Conservation (phyloP, 1,284 basidiomycete genomes). For the Paramarasmius palmivorus region DNA sequence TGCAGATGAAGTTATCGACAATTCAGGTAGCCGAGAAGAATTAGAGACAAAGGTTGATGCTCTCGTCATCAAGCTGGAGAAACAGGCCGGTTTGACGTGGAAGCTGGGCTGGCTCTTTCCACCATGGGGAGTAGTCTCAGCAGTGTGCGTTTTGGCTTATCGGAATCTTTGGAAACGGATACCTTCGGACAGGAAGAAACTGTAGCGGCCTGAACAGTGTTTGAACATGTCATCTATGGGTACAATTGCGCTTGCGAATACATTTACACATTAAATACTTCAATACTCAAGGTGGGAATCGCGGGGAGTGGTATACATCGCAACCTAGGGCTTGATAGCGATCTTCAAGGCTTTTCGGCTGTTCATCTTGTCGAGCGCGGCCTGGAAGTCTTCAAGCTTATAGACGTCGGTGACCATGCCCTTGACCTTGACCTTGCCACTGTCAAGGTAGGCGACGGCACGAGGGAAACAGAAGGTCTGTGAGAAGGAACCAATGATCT, state of each 20-base stretch:
- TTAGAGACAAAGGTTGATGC: slow-evolving; percentile 70
- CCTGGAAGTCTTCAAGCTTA: slow-evolving; percentile 78
- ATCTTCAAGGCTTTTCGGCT: slow-evolving; percentile 72
- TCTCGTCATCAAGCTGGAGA: slow-evolving; percentile 60
- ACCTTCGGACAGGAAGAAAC: neutral
- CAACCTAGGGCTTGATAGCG: slow-evolving; percentile 45
- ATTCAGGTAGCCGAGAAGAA: slow-evolving; percentile 75
- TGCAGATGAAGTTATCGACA: slow-evolving; percentile 89
- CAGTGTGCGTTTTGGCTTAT: slow-evolving; percentile 17
- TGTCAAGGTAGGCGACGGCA: slow-evolving; percentile 83
- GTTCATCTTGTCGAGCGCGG: slow-evolving; percentile 85
- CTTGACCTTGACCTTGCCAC: slow-evolving; percentile 79
- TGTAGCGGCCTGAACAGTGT: too few relatives aligned
- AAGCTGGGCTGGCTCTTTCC: slow-evolving; percentile 82
- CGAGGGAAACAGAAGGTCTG: slow-evolving; percentile 88
- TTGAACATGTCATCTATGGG: too few relatives aligned
- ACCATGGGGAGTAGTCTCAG: slow-evolving; percentile 60
- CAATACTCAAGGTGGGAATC: neutral
- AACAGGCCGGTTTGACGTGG: slow-evolving; percentile 63
- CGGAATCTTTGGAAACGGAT: slow-evolving; percentile 3
- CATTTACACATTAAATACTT: too few relatives aligned
- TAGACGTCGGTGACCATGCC: slow-evolving; percentile 85
- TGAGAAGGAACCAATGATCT: slow-evolving; percentile 87
- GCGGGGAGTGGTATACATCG: too few relatives aligned
- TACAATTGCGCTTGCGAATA: too few relatives aligned